Evolutionary conservation across 2,329 filamentous ascomycete species (phyloP).

Genomic region (Penicillium sp.): DNA sequence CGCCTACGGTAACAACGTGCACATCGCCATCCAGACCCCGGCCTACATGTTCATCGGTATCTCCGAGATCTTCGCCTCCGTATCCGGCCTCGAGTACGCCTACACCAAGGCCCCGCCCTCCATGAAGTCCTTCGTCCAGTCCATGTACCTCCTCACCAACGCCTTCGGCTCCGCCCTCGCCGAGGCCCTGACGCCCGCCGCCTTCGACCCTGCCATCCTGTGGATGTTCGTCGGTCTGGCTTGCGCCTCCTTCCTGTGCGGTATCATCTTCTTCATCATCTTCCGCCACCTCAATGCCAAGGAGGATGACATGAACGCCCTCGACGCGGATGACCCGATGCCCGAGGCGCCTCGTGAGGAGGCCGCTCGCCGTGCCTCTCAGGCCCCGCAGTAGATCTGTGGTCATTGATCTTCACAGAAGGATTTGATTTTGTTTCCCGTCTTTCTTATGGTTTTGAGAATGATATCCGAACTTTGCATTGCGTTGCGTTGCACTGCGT

Average conservation of each 20-base stretch:
- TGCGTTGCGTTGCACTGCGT: constrained; percentile 1
- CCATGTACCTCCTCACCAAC: constrained; percentile 60
- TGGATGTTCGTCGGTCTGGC: constrained; percentile 68
- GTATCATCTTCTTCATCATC: constrained; percentile 55
- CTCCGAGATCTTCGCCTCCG: constrained; percentile 62
- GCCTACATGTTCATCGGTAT: constrained; percentile 50
- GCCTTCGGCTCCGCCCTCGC: constrained; percentile 62
- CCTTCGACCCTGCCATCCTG: constrained; percentile 64
- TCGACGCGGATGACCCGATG: constrained; percentile 42
- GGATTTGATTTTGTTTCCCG: background rate
- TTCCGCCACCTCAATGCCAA: constrained; percentile 52
- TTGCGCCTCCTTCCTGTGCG: constrained; percentile 50
- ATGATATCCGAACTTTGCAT: constrained; percentile 3
- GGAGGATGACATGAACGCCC: constrained; percentile 54
- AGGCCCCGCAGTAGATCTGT: constrained; percentile 11
- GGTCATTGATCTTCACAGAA: background rate
- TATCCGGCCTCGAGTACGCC: constrained; percentile 71
- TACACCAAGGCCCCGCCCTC: constrained; percentile 71
- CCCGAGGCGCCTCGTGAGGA: constrained; percentile 21
- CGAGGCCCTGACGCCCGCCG: constrained; percentile 61
- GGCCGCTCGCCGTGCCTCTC: constrained; percentile 14
- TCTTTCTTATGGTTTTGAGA: background rate
- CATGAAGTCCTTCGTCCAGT: constrained; percentile 66
- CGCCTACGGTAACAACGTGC: constrained; percentile 41
- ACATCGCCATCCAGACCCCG: constrained; percentile 49